Conservation (phyloP, 129 eudicot species). For the Silybum marianum region DNA sequence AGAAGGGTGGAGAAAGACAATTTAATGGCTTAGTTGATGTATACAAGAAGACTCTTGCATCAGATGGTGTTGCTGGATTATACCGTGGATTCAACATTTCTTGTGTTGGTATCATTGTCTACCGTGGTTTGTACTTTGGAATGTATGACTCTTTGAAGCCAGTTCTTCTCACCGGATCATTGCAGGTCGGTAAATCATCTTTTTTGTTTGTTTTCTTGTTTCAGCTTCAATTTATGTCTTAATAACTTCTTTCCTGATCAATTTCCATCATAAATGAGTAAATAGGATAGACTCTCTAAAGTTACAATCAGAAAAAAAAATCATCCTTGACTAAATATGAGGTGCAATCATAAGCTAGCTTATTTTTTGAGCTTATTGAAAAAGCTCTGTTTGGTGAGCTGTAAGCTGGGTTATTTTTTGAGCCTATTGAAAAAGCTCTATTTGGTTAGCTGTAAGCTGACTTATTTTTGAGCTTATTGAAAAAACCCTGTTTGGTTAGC, state of each 20-base stretch:
- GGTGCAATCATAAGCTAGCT: no score
- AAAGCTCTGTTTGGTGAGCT: no score
- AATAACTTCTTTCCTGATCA: not conserved
- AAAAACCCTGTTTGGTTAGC: no score
- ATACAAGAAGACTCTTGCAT: constrained; percentile 51
- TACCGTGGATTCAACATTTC: constrained; percentile 65
- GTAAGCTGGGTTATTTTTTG: no score
- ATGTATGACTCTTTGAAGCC: constrained; percentile 66
- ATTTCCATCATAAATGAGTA: no score
- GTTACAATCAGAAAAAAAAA: no score
- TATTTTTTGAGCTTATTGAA: no score
- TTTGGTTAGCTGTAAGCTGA: no score
- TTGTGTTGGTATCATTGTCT: constrained; percentile 60
- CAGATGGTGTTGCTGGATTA: constrained; percentile 56
- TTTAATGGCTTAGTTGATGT: constrained; percentile 63
- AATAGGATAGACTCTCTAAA: no score
- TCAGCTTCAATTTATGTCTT: not conserved
- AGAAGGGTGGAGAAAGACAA: constrained; percentile 61
- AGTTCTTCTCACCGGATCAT: constrained; percentile 42
- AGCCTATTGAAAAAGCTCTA: no score
- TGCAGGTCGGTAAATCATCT: constrained; percentile 41
- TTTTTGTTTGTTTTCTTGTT: not conserved
- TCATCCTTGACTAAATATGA: no score
- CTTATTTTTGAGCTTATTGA: no score
- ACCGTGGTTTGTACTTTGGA: constrained; percentile 62